Conservation (phyloP, 805 yeast genomes). For the Candida namnaoensis region DNA sequence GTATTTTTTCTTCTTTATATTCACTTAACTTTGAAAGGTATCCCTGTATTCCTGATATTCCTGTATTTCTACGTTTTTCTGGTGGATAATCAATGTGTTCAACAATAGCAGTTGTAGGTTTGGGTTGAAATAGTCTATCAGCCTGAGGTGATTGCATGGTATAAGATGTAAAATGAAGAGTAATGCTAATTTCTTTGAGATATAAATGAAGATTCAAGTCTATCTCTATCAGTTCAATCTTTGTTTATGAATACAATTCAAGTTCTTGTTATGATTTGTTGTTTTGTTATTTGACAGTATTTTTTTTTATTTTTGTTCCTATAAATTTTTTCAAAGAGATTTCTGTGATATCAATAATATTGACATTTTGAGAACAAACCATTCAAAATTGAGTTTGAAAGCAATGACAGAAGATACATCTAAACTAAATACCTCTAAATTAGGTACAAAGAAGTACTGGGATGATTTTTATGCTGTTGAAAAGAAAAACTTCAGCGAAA, state of each 20-base stretch:
- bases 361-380: too few species aligned
- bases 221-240: too few species aligned
- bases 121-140: conserved; percentile 26
- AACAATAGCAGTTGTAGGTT: conserved; percentile 12
- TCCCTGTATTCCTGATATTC: conserved; percentile 9
- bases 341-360: too few species aligned
- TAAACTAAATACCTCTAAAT: conserved; percentile 62
- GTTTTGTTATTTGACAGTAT: too few species aligned
- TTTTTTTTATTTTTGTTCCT: too few species aligned
- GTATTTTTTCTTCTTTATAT: conserved; percentile 13
- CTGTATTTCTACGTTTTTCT: conserved; percentile 6
- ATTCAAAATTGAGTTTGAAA: too few species aligned
- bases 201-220: too few species aligned
- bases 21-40: conserved; percentile 19
- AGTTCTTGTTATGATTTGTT: too few species aligned
- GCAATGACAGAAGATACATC: conserved; percentile 28
- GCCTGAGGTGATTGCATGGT: conserved; percentile 29
- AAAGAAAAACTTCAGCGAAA: conserved; percentile 57
- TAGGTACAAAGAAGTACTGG: conserved; percentile 91
- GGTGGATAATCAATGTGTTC: conserved; percentile 13
- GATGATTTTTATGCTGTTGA: conserved; percentile 77
- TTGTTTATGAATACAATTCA: too few species aligned
- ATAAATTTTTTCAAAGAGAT: too few species aligned
- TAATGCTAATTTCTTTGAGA: too few species aligned
- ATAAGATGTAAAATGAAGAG: too few species aligned